Evolutionary conservation across 306 rosid species (phyloP).

Genomic region (Malus sieversii): DNA sequence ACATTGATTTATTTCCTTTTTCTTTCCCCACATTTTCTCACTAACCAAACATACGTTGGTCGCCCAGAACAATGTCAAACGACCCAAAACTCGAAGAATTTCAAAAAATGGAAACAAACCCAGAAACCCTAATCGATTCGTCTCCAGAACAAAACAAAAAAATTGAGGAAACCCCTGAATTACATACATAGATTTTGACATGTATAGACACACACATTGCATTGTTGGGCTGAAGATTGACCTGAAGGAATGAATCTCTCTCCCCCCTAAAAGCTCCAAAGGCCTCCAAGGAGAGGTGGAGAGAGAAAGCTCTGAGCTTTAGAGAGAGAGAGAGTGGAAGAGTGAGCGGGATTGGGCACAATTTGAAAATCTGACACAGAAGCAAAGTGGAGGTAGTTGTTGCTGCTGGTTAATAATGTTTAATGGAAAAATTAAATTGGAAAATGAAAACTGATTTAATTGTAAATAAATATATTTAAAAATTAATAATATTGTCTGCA

Average conservation of each 20-base stretch:
- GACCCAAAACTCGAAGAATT: not conserved
- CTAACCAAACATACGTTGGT: not conserved
- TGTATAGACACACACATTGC: slow-evolving; percentile 1
- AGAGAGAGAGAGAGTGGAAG: not conserved
- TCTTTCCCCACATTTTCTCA: not conserved
- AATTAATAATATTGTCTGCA: not conserved
- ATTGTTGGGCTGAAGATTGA: slow-evolving; percentile 15
- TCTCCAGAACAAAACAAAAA: not conserved
- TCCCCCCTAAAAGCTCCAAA: slow-evolving; percentile 12
- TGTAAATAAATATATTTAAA: not conserved
- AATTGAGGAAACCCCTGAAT: not conserved
- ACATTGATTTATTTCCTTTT: not conserved
- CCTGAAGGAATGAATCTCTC: slow-evolving; percentile 46
- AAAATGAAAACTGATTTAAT: slow-evolving; percentile 7
- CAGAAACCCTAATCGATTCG: slow-evolving; percentile 19
- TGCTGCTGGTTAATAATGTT: not conserved
- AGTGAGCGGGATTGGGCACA: slow-evolving; percentile 19
- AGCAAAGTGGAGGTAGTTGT: not conserved
- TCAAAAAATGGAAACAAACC: slow-evolving; percentile 2
- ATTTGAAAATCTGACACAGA: slow-evolving; percentile 8
- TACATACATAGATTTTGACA: not conserved
- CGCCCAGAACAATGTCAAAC: not conserved
- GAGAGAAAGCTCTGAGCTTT: not conserved
- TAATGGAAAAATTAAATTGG: not conserved
- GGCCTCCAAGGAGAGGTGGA: slow-evolving; percentile 20